Conservation (phyloP, 1,139 yeast species). For the Kodamaea fungicola region DNA sequence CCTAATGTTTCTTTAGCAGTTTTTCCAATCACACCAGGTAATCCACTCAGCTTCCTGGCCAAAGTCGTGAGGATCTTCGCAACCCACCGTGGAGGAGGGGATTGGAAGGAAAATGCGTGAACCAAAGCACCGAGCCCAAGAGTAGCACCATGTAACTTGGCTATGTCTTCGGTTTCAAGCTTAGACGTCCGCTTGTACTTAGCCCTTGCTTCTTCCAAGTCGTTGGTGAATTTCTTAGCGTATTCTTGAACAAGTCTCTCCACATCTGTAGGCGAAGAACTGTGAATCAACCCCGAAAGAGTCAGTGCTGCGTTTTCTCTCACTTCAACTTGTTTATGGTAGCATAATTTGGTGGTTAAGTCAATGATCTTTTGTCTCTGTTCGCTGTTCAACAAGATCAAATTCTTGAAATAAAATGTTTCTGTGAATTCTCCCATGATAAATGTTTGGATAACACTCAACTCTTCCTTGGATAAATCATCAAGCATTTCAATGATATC, state of each 20-base stretch:
- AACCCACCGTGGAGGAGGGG: constrained; percentile 93
- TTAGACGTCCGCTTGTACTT: constrained; percentile 22
- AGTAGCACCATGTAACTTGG: constrained; percentile 77
- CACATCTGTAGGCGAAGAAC: constrained; percentile 62
- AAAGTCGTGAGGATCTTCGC: constrained; percentile 69
- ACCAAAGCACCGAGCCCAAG: constrained; percentile 86
- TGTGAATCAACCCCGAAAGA: constrained; percentile 77
- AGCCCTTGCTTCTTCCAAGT: constrained; percentile 32
- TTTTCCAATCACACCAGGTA: constrained; percentile 76
- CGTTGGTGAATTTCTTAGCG: constrained; percentile 21
- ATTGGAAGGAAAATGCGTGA: constrained; percentile 83
- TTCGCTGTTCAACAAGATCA: constrained; percentile 48
- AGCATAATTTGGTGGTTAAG: constrained; percentile 52
- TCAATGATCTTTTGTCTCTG: constrained; percentile 54
- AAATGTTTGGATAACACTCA: constrained; percentile 66
- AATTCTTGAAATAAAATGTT: constrained; percentile 69
- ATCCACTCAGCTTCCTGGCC: constrained; percentile 65
- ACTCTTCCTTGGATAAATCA: constrained; percentile 34
- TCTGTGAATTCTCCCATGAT: constrained; percentile 71
- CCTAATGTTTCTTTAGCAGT: constrained; percentile 82
- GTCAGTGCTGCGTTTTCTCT: constrained; percentile 75
- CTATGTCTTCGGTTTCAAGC: constrained; percentile 37
- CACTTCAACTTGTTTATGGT: constrained; percentile 69
- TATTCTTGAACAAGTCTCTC: constrained; percentile 26
- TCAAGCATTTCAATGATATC: constrained; percentile 52